Evolutionary conservation across 805 yeast genomes (phyloP).

Genomic region (Clavispora fructus): DNA sequence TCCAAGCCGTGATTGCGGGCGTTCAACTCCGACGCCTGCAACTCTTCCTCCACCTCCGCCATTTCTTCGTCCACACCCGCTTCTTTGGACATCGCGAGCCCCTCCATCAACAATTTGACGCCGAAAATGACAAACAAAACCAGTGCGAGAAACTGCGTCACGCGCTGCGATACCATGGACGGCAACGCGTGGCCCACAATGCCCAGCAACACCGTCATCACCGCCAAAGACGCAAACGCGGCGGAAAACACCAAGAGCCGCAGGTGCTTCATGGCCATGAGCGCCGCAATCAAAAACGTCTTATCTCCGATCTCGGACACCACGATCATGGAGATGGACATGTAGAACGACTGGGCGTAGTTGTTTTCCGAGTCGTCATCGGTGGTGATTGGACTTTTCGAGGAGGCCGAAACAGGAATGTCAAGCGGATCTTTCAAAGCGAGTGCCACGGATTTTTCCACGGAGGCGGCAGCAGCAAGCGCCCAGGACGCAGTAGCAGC

Average conservation of each 20-base stretch:
- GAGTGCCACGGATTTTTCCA: not conserved
- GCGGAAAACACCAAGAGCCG: slow-evolving; percentile 81
- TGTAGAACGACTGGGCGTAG: slow-evolving; percentile 48
- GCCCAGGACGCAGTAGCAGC: not conserved
- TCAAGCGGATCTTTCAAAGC: not conserved
- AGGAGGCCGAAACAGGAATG: not conserved
- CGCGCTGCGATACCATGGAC: slow-evolving; percentile 67
- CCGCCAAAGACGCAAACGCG: slow-evolving; percentile 74
- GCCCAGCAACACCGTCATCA: slow-evolving; percentile 92
- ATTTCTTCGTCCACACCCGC: slow-evolving; percentile 91
- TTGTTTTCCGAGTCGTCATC: slow-evolving; percentile 3
- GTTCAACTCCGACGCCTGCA: slow-evolving; percentile 58
- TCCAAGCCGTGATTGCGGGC: slow-evolving; percentile 53
- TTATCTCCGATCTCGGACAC: slow-evolving; percentile 98
- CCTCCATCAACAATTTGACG: slow-evolving; percentile 69
- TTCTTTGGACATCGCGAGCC: slow-evolving; percentile 70
- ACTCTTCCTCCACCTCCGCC: slow-evolving; percentile 95
- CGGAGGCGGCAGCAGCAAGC: not conserved
- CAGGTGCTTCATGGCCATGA: slow-evolving; percentile 95
- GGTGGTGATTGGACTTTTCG: not conserved
- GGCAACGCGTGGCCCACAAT: slow-evolving; percentile 90
- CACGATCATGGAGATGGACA: slow-evolving; percentile 86
- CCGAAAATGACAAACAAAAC: slow-evolving; percentile 81
- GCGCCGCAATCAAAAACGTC: slow-evolving; percentile 92
- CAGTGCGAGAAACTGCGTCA: slow-evolving; percentile 81